These are phyloP conservation scores for Pascua guehoae DNA, from an alignment of 1,284 basidiomycete genomes.

Conservation along the genomic window DNA sequence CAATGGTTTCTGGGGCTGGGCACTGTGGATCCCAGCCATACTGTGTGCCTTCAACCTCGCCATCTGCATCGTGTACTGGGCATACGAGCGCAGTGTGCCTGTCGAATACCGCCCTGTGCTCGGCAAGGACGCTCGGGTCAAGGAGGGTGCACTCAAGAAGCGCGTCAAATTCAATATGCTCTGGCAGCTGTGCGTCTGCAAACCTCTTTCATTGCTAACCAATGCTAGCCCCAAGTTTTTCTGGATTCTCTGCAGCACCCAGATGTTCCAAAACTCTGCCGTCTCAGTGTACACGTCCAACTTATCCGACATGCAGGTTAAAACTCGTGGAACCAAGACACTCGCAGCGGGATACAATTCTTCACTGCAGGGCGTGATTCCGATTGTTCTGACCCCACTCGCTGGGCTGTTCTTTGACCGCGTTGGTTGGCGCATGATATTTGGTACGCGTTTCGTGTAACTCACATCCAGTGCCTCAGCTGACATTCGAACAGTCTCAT, in stretches of 20 bases:
- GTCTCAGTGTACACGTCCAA: conserved; percentile 48
- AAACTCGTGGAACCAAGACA: conserved; percentile 45
- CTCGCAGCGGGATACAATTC: conserved; percentile 51
- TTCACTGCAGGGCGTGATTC: conserved; percentile 48
- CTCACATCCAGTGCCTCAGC: too few species aligned
- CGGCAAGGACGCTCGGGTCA: conserved; percentile 23
- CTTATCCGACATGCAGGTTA: conserved; percentile 48
- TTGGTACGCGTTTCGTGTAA: conserved; percentile 14
- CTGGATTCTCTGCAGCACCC: conserved; percentile 30
- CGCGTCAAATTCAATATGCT: conserved; percentile 12
- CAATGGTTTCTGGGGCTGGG: conserved; percentile 35
- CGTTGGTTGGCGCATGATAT: conserved; percentile 40
- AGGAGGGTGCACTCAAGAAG: conserved; percentile 21
- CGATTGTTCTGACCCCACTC: conserved; percentile 50
- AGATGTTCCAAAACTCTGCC: conserved; percentile 45
- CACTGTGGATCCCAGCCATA: conserved; percentile 30
- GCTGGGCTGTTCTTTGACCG: conserved; percentile 44
- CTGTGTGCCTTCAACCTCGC: too few species aligned
- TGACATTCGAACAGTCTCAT: background rate
- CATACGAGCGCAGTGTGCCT: background rate
- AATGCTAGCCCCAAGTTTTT: conserved; percentile 33
- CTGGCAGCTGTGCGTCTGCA: conserved; percentile 17
- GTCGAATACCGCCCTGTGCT: conserved; percentile 27
- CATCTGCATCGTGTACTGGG: too few species aligned
- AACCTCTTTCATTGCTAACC: background rate